These are phyloP conservation scores for Paramecium sexaurelia DNA, from an alignment of 73 alveolate genomes.

Conservation along the genomic window DNA sequence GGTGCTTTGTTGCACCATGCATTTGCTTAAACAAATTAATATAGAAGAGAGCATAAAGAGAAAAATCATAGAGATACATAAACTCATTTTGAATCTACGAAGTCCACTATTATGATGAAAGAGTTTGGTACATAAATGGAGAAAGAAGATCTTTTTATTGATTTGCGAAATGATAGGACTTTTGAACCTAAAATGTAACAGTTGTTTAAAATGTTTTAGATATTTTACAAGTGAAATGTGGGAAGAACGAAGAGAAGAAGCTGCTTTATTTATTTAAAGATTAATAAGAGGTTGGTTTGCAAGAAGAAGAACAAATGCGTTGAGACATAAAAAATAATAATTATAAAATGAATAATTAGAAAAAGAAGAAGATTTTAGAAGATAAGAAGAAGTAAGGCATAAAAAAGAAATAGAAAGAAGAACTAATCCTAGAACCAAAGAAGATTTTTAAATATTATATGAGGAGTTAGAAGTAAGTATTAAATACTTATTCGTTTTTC, in stretches of 20 bases:
- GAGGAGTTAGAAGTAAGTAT: conserved; percentile 90
- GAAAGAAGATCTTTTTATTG: conserved; percentile 87
- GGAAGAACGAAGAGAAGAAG: conserved; percentile 91
- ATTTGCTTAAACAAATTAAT: conserved; percentile 81
- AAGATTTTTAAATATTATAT: conserved; percentile 95
- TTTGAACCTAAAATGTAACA: conserved; percentile 80
- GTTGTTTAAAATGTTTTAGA: background rate
- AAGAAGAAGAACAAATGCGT: conserved; percentile 79
- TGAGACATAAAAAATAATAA: conserved; percentile 85
- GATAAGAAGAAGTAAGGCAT: conserved; percentile 96
- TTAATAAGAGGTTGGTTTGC: conserved; percentile 89
- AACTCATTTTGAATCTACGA: conserved; percentile 96
- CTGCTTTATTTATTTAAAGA: conserved; percentile 88
- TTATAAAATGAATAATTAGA: conserved; percentile 83
- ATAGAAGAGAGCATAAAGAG: conserved; percentile 69
- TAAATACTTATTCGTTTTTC: background rate
- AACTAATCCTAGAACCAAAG: conserved; percentile 97
- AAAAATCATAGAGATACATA: conserved; percentile 83
- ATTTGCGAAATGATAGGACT: conserved; percentile 85
- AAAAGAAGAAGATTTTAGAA: conserved; percentile 93
- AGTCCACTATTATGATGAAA: conserved; percentile 94
- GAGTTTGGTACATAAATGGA: conserved; percentile 99
- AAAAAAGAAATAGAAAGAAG: conserved; percentile 98
- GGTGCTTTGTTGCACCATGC: conserved; percentile 83
- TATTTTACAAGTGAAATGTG: conserved; percentile 95